phyloP scores from a whole-genome alignment of 2,329 filamentous ascomycete species.

The Fusarium verrucosum region DNA sequence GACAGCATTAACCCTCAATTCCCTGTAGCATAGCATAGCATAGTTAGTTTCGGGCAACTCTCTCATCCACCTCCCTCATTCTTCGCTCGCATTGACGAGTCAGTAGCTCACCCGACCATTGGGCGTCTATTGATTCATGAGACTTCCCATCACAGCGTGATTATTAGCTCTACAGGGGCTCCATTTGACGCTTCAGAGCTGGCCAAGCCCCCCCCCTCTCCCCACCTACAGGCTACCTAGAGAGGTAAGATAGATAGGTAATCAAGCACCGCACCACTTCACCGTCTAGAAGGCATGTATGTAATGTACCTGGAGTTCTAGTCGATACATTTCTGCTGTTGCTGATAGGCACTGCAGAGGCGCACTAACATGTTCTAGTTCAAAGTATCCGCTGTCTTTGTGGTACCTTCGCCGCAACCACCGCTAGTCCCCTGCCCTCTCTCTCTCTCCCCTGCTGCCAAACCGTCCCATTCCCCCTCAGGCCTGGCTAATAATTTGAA shows the following conservation, averaged over 20 bases:
- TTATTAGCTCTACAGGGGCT: slow-evolving; percentile 32
- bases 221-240: slow-evolving; percentile 39
- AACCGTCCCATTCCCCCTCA: slow-evolving; percentile 39
- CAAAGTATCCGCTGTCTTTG: slow-evolving; percentile 30
- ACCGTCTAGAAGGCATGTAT: slow-evolving; percentile 37
- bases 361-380: slow-evolving; percentile 13
- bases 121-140: slow-evolving; percentile 24
- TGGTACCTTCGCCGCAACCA: slow-evolving; percentile 32
- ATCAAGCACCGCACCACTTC: too few species aligned
- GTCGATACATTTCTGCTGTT: slow-evolving; percentile 22
- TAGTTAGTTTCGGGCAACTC: background rate
- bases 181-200: slow-evolving; percentile 31
- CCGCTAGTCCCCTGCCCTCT: slow-evolving; percentile 30
- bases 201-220: slow-evolving; percentile 39
- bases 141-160: slow-evolving; percentile 21
- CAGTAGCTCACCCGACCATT: slow-evolving; percentile 4
- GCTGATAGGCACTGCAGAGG: background rate
- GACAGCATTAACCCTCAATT: background rate
- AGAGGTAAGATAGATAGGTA: too few species aligned
- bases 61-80: background rate
- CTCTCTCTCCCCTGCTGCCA: slow-evolving; percentile 40
- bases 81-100: slow-evolving; percentile 9
- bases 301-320: slow-evolving; percentile 20
- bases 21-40: slow-evolving; percentile 8
- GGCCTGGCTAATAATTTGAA: slow-evolving; percentile 33